Conservation (phyloP, 495 filamentous ascomycete genomes). For the Hypomontagnella submonticulosa region DNA sequence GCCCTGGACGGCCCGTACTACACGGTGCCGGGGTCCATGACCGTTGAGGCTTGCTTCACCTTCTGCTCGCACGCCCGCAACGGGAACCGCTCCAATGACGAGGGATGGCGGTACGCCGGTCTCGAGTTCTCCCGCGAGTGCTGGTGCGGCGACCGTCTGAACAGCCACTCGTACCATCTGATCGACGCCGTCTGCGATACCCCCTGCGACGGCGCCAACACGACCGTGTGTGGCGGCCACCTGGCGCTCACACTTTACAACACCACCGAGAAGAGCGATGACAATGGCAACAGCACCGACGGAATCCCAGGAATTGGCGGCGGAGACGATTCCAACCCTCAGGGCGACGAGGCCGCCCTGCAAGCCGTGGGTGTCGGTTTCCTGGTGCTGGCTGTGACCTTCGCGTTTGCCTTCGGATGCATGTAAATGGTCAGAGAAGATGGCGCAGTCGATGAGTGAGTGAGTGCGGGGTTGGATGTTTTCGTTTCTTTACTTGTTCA, state of each 20-base stretch:
- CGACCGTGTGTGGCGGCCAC: conserved; percentile 58
- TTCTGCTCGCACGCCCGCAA: conserved; percentile 51
- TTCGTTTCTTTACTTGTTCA: not conserved
- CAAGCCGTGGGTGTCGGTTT: conserved; percentile 27
- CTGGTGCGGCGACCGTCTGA: conserved; percentile 58
- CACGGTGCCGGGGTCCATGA: conserved; percentile 51
- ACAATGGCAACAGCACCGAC: not conserved
- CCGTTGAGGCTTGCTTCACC: conserved; percentile 46
- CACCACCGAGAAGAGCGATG: not conserved
- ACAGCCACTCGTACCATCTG: conserved; percentile 46
- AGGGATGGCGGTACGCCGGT: conserved; percentile 54
- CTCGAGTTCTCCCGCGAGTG: conserved; percentile 64
- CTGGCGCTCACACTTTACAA: conserved; percentile 44
- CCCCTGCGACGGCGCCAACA: conserved; percentile 56
- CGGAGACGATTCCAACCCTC: not conserved
- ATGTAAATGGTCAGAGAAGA: not conserved
- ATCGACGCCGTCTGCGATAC: conserved; percentile 54
- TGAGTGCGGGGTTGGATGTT: not conserved
- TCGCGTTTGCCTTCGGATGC: conserved; percentile 14
- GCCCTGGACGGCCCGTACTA: conserved; percentile 52
- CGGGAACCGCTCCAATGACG: not conserved
- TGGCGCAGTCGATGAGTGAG: conserved; percentile 3
- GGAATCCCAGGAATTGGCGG: not conserved
- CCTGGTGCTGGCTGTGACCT: conserved; percentile 23
- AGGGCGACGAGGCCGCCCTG: conserved; percentile 19